Conservation (phyloP, 352 stramenopile genomes). For the Globisporangium mamillatum region DNA sequence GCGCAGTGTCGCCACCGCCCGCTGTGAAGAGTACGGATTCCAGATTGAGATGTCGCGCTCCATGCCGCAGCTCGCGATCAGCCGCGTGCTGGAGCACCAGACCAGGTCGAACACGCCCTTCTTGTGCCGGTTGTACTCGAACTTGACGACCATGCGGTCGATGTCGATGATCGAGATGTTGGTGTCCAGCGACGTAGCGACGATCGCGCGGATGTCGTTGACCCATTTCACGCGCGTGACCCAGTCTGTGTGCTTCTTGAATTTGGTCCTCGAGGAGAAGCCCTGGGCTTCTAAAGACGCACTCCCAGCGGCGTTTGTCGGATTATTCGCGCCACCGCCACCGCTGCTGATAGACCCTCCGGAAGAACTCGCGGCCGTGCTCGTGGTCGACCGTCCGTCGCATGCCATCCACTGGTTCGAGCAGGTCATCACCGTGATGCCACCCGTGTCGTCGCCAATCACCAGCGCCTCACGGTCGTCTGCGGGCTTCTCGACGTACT, state of each 20-base stretch:
- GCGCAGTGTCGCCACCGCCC: conserved; percentile 63
- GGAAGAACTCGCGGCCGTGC: conserved; percentile 12
- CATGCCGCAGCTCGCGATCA: conserved; percentile 83
- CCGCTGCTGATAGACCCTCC: conserved; percentile 6
- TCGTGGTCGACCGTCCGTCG: conserved; percentile 51
- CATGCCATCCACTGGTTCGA: conserved; percentile 68
- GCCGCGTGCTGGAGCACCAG: conserved; percentile 69
- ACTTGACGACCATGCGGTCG: conserved; percentile 75
- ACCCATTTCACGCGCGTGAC: conserved; percentile 85
- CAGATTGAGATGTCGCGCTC: conserved; percentile 87
- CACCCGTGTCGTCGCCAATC: conserved; percentile 72
- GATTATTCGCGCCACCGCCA: conserved; percentile 12
- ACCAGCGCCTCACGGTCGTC: conserved; percentile 73
- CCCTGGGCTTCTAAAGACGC: conserved; percentile 56
- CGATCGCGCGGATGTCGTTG: conserved; percentile 71
- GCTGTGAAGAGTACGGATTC: conserved; percentile 88
- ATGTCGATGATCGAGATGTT: conserved; percentile 84
- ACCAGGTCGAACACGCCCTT: conserved; percentile 82
- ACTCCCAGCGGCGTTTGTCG: conserved; percentile 39
- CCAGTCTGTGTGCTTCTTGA: conserved; percentile 83
- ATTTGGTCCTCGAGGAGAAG: conserved; percentile 66
- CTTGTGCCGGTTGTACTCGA: conserved; percentile 79
- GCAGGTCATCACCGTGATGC: conserved; percentile 70
- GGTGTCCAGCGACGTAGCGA: conserved; percentile 76
- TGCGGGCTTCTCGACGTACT: conserved; percentile 75